Evolutionary conservation across 306 rosid species (phyloP).

Genomic region (Adenanthera pavonina): DNA sequence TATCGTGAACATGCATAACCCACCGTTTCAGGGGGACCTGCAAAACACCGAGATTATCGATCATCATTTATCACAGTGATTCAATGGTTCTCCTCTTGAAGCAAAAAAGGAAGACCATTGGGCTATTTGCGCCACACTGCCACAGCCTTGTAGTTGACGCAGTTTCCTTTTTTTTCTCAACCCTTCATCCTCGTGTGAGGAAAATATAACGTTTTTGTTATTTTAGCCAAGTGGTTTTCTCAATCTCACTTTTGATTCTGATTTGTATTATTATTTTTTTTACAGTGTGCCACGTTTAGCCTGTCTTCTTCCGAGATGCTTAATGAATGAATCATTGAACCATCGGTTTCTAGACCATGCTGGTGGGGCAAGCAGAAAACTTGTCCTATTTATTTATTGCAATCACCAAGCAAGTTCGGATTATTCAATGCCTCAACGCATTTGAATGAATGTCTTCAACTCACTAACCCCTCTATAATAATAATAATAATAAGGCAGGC

Average conservation of each 20-base stretch:
- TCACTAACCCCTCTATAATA: not conserved
- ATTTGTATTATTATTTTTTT: not conserved
- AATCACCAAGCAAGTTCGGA: conserved; percentile 40
- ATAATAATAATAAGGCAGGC: not conserved
- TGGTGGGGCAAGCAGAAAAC: conserved; percentile 27
- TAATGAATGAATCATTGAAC: not conserved
- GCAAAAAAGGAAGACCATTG: not conserved
- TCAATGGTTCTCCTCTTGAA: not conserved
- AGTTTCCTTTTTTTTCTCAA: not conserved
- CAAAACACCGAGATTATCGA: not conserved
- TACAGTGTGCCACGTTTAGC: not conserved
- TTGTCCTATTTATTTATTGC: conserved; percentile 37
- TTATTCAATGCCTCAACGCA: conserved; percentile 32
- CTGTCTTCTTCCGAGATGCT: conserved; percentile 1
- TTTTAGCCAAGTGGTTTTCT: not conserved
- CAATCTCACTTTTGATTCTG: not conserved
- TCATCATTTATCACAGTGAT: not conserved
- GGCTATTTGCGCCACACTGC: not conserved
- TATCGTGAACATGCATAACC: not conserved
- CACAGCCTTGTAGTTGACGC: not conserved
- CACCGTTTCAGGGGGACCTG: not conserved
- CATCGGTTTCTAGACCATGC: conserved; percentile 18
- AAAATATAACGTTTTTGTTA: not conserved
- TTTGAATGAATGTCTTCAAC: conserved; percentile 25
- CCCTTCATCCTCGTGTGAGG: not conserved